Evolutionary conservation across 2,329 filamentous ascomycete genomes (phyloP), one percentile per base, ranked within the genome.

Genomic region (Aspergillus ibericus): DNA sequence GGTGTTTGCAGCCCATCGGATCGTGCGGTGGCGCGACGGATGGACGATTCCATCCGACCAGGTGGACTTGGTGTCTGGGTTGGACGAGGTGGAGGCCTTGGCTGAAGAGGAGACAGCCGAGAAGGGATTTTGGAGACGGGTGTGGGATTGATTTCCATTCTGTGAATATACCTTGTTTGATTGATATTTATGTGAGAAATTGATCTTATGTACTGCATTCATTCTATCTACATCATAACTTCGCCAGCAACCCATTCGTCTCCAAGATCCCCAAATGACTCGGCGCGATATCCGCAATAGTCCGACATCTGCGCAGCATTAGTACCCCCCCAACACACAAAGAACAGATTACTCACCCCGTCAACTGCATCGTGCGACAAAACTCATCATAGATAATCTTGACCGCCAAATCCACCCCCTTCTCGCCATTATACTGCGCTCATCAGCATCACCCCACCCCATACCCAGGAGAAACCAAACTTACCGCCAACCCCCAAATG

Each of bases 401-500:
- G 15, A 70, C 15, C 3, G 66, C 68, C 13, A 68, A 44, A 29
- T 71, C 69, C 1, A 71, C 66, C 6, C 68, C 68, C 7, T 60
- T 53, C 47, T 69, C 59, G 9, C 63, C 68, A 42, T 65, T 63
- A 56, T 70, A 64, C 62, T 64, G 10, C 20, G 6, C 18, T 38
- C 3, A 13, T 7, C 7, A 9, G 5, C 27, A 22, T n/a, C 22
- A 29, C 34, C 16, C n/a, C 22, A 27, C 10, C 12, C 16, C 27
- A 2, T 25, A 25, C 27, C 46, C 3, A 36, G 15, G 32, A 36
- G 15, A 27, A 10, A 25, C 10, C 12, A 22, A n/a, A 51, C 63
- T 49, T 55, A 71, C 69, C 40, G 69, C 68, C 29, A 72, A 63
- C 1, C 70, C 70, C 70, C 70, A 72, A 9, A 72, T 63, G 12